Base-by-base conservation (phyloP, 805 yeast species). In the Cyberlindnera mycetangii region DNA sequence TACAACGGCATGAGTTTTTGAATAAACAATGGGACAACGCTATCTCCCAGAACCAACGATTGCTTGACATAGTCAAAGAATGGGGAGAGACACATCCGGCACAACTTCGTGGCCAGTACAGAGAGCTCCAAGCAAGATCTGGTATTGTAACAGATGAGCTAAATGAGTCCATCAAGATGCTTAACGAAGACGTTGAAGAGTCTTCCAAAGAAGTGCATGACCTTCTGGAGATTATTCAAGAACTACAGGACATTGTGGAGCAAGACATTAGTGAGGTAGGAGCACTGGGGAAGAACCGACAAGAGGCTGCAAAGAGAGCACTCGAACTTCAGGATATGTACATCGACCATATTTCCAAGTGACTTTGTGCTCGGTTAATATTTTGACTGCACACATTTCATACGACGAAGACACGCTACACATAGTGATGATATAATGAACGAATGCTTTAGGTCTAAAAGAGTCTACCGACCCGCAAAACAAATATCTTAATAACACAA, bases 1-100 rank as follows among this genome's bases (percentile, higher is more conserved):
- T 67, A 6, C 68, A 69, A 28, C 54, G 67, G 40, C 64, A 67
- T 43, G 69, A 66, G 31, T 63, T 48, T 39, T 12, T 63, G 3
- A 43, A 57, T 3, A 45, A 51, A 15, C 59, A 55, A 21, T 65
- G 61, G 56, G 60, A 63, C 27, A 24, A 24, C 0, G 25, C 62
- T 0, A 41, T 68, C 6, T 51, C 51, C 4, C 60, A 59, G 45
- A 62, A 66, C 38, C 49, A 60, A 36, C 59, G 58, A 5, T 37
- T 67, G 17, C 35, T 68, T 16, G 52, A 53, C 10, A 41, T 14
- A 24, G 41, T 34, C 19, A 22, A 24, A 5, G 39, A 39, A 11
- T 44, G 43, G 48, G 38, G 32, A 27, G 12, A 44, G 31, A 34
- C 21, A 10, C 31, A 27, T n/a, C 44, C 39, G 3, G 27, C 15